phyloP scores from a whole-genome alignment of 148 eudicot genomes.

The Chenopodium formosanum region DNA sequence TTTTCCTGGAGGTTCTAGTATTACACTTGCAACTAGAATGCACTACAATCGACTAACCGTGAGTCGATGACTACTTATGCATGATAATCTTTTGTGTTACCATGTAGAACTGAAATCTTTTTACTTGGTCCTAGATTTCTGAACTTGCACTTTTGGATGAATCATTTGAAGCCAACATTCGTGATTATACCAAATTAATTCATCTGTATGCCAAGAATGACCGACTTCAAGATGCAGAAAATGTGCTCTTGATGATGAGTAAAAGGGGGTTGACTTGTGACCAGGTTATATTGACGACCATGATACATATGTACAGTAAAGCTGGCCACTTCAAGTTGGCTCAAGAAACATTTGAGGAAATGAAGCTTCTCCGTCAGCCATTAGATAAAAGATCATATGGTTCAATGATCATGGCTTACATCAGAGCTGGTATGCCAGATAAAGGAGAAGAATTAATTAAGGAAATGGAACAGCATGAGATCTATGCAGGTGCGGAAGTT shows the following conservation, averaged over 20 bases:
- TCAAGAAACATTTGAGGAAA: conserved; percentile 62
- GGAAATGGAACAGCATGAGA: conserved; percentile 68
- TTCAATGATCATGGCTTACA: conserved; percentile 88
- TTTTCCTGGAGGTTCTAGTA: too few species aligned
- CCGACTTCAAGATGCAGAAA: conserved; percentile 69
- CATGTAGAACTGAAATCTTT: conserved; percentile 7
- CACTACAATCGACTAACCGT: background rate
- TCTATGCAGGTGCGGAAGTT: conserved; percentile 76
- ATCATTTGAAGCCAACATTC: conserved; percentile 82
- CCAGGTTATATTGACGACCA: conserved; percentile 78
- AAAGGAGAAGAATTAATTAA: conserved; percentile 56
- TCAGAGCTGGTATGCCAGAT: conserved; percentile 62
- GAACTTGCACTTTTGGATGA: conserved; percentile 69
- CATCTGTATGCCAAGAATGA: conserved; percentile 63
- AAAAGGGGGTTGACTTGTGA: conserved; percentile 61
- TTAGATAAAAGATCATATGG: conserved; percentile 85
- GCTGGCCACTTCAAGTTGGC: conserved; percentile 68
- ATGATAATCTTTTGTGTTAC: background rate
- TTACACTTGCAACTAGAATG: background rate
- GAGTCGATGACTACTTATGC: background rate
- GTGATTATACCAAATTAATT: conserved; percentile 89
- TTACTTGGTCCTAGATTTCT: conserved; percentile 43
- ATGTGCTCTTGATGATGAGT: conserved; percentile 50
- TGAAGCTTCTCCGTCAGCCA: conserved; percentile 65
- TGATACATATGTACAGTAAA: conserved; percentile 91